Percentiles rank a stretch among this genome's conserved stretches.
Conservation (phyloP, 2,329 filamentous ascomycete genomes). For the Endocalyx cinctus region DNA sequence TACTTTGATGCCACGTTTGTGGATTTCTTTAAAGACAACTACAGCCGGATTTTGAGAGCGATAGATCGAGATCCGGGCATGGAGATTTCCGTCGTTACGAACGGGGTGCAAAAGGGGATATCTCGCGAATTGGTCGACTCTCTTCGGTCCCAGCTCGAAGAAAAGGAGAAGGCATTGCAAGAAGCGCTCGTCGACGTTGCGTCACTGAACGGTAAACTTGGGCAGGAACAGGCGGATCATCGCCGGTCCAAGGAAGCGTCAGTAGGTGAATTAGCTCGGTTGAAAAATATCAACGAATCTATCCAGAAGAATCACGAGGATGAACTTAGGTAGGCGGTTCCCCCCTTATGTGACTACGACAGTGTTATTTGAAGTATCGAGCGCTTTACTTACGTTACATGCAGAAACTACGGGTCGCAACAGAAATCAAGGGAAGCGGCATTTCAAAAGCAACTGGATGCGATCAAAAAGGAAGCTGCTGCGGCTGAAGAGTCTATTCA, state of each 20-base stretch:
- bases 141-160: conserved; percentile 69
- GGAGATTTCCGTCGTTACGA: conserved; percentile 75
- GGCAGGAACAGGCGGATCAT: conserved; percentile 71
- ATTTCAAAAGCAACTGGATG: conserved; percentile 22
- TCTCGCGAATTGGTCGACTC: conserved; percentile 92
- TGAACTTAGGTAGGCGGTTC: conserved; percentile 52
- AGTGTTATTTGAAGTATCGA: not conserved
- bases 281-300: conserved; percentile 65
- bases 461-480: conserved; percentile 19
- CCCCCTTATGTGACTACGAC: conserved; percentile 25
- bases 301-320: conserved; percentile 67
- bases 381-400: conserved; percentile 4
- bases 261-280: conserved; percentile 47
- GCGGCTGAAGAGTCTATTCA: conserved; percentile 18
- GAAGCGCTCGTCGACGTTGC: conserved; percentile 41
- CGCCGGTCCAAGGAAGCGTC: conserved; percentile 58
- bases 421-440: conserved; percentile 43
- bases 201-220: conserved; percentile 50
- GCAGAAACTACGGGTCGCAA: conserved; percentile 39
- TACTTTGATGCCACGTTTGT: conserved; percentile 85
- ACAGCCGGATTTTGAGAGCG: conserved; percentile 74
- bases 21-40: conserved; percentile 94
- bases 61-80: conserved; percentile 88
- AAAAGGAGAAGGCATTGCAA: conserved; percentile 56
- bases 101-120: conserved; percentile 81